A percentile compares a stretch with the other conserved stretches of the same genome.
Conservation (phyloP, 1,139 yeast species). For the Suhomyces maxii region DNA sequence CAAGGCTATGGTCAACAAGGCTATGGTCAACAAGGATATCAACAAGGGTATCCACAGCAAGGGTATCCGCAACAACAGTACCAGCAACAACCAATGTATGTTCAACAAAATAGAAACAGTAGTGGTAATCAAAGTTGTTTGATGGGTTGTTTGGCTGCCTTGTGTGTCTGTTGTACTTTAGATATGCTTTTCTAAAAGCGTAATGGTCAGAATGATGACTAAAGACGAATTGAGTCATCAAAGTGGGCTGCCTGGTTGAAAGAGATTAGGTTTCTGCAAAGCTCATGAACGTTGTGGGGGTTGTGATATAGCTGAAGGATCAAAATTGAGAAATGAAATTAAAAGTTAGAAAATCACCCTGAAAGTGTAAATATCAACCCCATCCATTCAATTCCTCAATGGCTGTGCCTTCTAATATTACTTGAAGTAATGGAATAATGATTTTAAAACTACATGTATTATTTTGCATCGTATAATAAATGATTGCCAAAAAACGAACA, state of each 20-base stretch:
- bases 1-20: constrained; percentile 14
- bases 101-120: constrained; percentile 55
- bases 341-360: too few species aligned
- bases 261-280: too few species aligned
- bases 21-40: constrained; percentile 21
- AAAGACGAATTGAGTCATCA: background rate
- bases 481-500: background rate
- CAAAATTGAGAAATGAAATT: too few species aligned
- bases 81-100: constrained; percentile 56
- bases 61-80: constrained; percentile 19
- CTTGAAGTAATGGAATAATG: background rate
- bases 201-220: background rate
- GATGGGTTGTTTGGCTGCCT: constrained; percentile 69
- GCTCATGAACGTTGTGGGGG: too few species aligned
- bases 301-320: too few species aligned
- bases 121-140: constrained; percentile 49
- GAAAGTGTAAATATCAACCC: background rate
- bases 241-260: too few species aligned
- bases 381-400: background rate
- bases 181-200: constrained; percentile 56
- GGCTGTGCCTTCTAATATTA: background rate
- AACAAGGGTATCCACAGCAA: constrained; percentile 22
- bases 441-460: background rate
- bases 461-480: background rate
- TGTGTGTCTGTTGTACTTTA: constrained; percentile 73